Evolutionary conservation across 805 yeast species (phyloP), one percentile per base, ranked within the genome.

Genomic region (Barnettozyma populi): DNA sequence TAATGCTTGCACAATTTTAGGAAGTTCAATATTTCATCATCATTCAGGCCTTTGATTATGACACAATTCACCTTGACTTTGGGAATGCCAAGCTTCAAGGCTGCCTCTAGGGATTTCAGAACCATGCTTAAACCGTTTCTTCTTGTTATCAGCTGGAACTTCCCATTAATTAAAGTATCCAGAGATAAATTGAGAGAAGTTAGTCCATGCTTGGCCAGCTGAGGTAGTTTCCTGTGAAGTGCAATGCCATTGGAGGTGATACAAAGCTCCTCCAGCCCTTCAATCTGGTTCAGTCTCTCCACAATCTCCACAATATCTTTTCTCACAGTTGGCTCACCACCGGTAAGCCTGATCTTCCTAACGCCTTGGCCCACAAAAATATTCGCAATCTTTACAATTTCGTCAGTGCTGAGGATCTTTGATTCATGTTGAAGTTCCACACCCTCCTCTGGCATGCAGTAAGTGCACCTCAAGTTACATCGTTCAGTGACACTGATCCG

Each of bases 381-480:
- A 35, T 53, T 36, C 1, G 80, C 76, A 5, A 77, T 51, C 31
- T 63, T 52, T 9, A 72, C 53, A 38, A 77, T 75, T 54, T 77
- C 81, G 32, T 65, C 67, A 0, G 73, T 66, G 7, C 74, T 63
- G 38, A 77, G 54, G 16, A 75, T 59, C 10, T 70, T 53, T 4
- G 66, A 68, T 3, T 62, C 56, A 7, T 78, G 77, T 20, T 75
- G 69, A 23, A 77, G 56, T n/a, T 69, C 73, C 2, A 77, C 69
- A 5, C 82, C 82, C 44, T 76, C 78, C 47, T 74, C 79, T 0
- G 82, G 82, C 82, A 77, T 77, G 52, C 81, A 77, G 53, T 77
- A 77, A 16, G 68, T 60, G 48, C 77, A 72, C 23, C 74, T 52
- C 19, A 76, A 55, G 52, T 76, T 76, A 51, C 81, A 76, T 20